A percentile compares a stretch with the other conserved stretches of the same genome.
Conservation (phyloP, 2,329 filamentous ascomycete genomes). For the Botryotinia convoluta region DNA sequence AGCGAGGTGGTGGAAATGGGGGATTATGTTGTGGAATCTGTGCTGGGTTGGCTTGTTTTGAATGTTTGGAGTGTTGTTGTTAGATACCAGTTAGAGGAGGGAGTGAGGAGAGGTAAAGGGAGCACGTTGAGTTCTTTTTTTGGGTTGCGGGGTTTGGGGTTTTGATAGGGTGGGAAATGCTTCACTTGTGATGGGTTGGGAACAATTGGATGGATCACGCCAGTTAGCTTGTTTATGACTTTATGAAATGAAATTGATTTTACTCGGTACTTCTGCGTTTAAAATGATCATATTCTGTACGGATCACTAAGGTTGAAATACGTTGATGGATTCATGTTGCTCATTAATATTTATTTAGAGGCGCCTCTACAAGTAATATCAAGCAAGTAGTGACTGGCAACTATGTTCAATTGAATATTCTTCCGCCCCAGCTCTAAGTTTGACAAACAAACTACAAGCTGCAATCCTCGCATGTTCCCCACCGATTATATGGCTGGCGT, state of each 20-base stretch:
- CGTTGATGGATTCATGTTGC: not conserved
- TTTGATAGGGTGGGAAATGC: not conserved
- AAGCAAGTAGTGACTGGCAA: not conserved
- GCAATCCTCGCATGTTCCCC: not conserved
- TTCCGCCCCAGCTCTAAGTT: not conserved
- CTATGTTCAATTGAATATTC: not conserved
- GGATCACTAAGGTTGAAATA: not conserved
- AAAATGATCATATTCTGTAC: not conserved
- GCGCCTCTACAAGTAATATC: not conserved
- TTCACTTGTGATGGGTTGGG: not conserved
- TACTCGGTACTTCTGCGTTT: not conserved
- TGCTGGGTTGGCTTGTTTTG: slow-evolving; percentile 17
- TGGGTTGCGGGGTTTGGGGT: not conserved
- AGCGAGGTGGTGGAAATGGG: not conserved
- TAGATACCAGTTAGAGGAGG: not conserved
- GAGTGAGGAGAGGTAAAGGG: not conserved
- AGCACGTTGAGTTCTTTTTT: not conserved
- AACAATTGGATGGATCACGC: not conserved
- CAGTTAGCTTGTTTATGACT: not conserved
- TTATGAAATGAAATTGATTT: not conserved
- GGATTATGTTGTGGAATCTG: slow-evolving; percentile 18
- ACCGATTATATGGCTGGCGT: not conserved
- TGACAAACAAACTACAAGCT: not conserved
- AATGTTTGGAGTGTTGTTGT: slow-evolving; percentile 21
- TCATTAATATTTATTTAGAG: no score